Base-by-base conservation (phyloP, 2,329 filamentous ascomycete species). In the Stemphylium lycopersici region DNA sequence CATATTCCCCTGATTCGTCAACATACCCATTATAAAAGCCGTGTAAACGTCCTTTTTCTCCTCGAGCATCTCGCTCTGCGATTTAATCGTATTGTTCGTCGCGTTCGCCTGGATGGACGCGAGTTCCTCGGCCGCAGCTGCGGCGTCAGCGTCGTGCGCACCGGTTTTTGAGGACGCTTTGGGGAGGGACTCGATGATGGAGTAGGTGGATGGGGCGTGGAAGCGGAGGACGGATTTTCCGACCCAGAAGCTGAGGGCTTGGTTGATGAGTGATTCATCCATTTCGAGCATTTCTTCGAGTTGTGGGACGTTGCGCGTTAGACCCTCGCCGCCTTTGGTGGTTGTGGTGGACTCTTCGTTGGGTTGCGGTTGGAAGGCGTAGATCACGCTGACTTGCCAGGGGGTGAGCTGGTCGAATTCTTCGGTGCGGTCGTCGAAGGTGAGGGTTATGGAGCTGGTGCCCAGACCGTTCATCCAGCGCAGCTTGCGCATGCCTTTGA, bases 1-100 rank as follows among this genome's bases (percentile, higher is more conserved):
- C 90, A 97, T 95, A 24, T 89, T 86, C 15, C 89, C 89, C 65
- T 91, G 89, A 74, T 97, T 97, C 58, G 91, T 97, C 76, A 99
- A 79, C 95, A 99, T 98, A 46, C 91, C 91, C 52, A 92, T 81
- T 54, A 99, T 92, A 72, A 96, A 98, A 68, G 93, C 89, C 85
- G 90, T 91, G 76, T 97, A 96, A 34, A 96, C 83, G 38, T 83
- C 80, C 73, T 85, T 86, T 67, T 87, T 86, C 72, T 90, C 88
- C 61, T 85, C 82, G 18, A 89, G 83, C 29, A 90, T 79, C 12
- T 83, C 84, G 36, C 84, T 79, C 52, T 81, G 78, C 4, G 79
- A 76, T 49, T 78, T 76, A 62, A 77, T 83, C 4, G 80, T 83
- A 20, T 80, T 79, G 18, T 78, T 80, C 33, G 78, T 80, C 34